Base-by-base conservation (phyloP, 129 eudicot genomes). In the Lactuca sativa region DNA sequence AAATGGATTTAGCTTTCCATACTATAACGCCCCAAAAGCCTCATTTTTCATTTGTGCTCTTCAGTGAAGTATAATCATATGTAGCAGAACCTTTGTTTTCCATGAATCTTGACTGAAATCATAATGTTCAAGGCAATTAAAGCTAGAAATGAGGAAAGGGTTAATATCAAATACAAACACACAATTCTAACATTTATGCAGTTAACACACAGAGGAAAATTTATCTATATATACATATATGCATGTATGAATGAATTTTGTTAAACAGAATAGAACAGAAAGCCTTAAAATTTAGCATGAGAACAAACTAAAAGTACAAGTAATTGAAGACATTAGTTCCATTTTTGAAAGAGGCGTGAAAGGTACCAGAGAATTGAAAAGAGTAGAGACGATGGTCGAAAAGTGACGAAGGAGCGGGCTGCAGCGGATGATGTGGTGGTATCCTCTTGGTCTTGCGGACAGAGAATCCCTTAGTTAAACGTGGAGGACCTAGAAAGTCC, bases 21-120 rank as follows among this genome's bases (percentile, higher is more conserved):
- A 90, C 88, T 25, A 91, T 67, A 69, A 83, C 77, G 4, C 93
- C 84, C 97, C 96, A 91, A 65, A 88, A 76, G 10, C 93, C 87
- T 56, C 82, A 79, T 17, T 77, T 60, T 70, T 87, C 91, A 73
- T 77, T 87, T 9, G 83, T 67, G 41, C 75, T 79, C 62, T 44
- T 71, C 82, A 71, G 70, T 3, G 81, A 71, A 4, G 79, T 79
- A 72, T 70, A 54, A 60, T 84, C 90, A 69, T 75, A 74, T 2
- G 78, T 73, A 25, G 30, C 1, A 36, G 82, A 64, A 65, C 72
- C 84, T 89, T 83, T 43, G 59, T 73, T 31, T 71, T 56, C 54
- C 75, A 71, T 11, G 66, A n/a, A 70, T 37, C 17, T 18, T 69
- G 21, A 17, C 38, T 12, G 38, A 37, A 49, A 67, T 33, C 62